Evolutionary conservation across 345 rosid genomes (phyloP).

Genomic region (Erodium maritimum): DNA sequence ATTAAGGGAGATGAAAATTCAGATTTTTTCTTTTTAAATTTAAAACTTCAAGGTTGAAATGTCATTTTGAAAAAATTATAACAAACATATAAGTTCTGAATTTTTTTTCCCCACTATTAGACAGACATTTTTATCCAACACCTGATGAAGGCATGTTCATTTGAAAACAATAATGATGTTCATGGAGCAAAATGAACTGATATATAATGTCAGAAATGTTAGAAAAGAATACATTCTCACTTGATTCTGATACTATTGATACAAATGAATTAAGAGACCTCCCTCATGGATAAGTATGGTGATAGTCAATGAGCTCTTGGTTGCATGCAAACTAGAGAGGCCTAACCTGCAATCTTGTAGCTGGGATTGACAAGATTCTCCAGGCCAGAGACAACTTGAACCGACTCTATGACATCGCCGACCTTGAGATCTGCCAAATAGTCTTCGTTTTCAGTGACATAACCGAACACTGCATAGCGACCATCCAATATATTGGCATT

Average conservation of each 20-base stretch:
- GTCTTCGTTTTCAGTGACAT: conserved; percentile 77
- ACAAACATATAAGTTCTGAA: no score
- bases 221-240: conserved; percentile 18
- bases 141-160: no score
- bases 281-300: background rate
- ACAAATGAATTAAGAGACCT: background rate
- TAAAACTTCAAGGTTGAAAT: no score
- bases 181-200: background rate
- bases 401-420: conserved; percentile 87
- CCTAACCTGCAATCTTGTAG: conserved; percentile 83
- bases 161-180: no score
- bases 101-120: no score
- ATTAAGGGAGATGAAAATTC: no score
- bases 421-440: conserved; percentile 90
- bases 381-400: conserved; percentile 84
- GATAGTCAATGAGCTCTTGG: background rate
- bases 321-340: background rate
- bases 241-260: conserved; percentile 3
- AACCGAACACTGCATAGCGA: conserved; percentile 89
- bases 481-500: conserved; percentile 94
- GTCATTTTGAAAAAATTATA: no score
- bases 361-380: conserved; percentile 91
- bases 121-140: no score
- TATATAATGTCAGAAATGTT: background rate
- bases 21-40: no score